These are phyloP conservation scores for Neofusicoccum ribis DNA, from an alignment of 2,329 filamentous ascomycete genomes.

Conservation along the genomic window DNA sequence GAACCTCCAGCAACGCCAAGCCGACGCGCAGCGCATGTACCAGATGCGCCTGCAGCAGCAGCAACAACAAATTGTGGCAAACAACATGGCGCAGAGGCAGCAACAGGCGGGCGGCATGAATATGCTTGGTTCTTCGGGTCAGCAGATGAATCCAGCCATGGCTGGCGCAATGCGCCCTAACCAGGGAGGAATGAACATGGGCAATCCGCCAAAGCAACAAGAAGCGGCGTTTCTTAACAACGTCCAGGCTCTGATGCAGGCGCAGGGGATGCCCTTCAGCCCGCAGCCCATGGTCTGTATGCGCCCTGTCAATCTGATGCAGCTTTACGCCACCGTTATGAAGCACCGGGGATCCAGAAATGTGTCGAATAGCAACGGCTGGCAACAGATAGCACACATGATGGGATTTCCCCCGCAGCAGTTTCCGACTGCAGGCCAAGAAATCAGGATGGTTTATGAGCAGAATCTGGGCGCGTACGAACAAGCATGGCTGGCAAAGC, in stretches of 20 bases:
- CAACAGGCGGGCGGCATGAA: conserved; percentile 38
- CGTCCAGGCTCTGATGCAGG: conserved; percentile 74
- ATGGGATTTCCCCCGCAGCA: conserved; percentile 45
- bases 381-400: conserved; percentile 67
- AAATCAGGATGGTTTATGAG: conserved; percentile 73
- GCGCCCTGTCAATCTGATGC: conserved; percentile 70
- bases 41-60: conserved; percentile 81
- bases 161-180: conserved; percentile 19
- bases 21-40: conserved; percentile 75
- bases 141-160: conserved; percentile 27
- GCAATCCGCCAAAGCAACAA: conserved; percentile 5
- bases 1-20: conserved; percentile 51
- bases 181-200: conserved; percentile 19
- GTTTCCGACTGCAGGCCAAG: conserved; percentile 63
- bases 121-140: conserved; percentile 35
- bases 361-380: conserved; percentile 68
- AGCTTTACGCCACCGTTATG: conserved; percentile 75
- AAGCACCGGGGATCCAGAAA: conserved; percentile 76
- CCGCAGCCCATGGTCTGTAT: conserved; percentile 72
- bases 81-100: conserved; percentile 39
- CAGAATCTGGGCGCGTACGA: conserved; percentile 77
- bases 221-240: conserved; percentile 61
- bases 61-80: conserved; percentile 59
- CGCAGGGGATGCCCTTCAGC: conserved; percentile 72
- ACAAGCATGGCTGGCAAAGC: conserved; percentile 61